These are phyloP conservation scores for Serendipita sp. DNA, from an alignment of 768 basidiomycete species.

Conservation along the genomic window DNA sequence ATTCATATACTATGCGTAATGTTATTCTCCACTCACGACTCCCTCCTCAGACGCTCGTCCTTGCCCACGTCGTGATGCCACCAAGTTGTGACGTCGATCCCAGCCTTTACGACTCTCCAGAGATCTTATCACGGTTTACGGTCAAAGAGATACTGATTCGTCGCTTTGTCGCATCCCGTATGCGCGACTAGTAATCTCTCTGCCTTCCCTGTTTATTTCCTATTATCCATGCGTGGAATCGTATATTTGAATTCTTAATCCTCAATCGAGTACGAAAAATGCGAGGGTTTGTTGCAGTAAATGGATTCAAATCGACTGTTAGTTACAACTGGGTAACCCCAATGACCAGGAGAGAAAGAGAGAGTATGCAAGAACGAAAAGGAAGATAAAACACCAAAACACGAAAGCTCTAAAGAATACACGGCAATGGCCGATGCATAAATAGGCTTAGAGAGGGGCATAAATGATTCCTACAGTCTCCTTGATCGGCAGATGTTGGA, in stretches of 20 bases:
- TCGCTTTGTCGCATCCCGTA: conserved; percentile 79
- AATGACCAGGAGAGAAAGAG: not conserved
- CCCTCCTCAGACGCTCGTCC: conserved; percentile 56
- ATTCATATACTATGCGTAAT: conserved; percentile 3
- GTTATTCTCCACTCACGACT: not conserved
- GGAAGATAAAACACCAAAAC: too few species aligned
- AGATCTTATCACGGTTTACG: conserved; percentile 59
- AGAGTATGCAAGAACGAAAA: not conserved
- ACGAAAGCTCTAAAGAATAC: not conserved
- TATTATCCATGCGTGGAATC: too few species aligned
- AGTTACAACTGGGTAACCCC: not conserved
- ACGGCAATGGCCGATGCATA: not conserved
- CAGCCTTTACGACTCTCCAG: conserved; percentile 47
- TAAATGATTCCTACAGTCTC: too few species aligned
- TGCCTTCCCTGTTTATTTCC: too few species aligned
- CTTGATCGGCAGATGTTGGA: conserved; percentile 10
- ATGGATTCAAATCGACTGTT: not conserved
- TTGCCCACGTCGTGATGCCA: conserved; percentile 89
- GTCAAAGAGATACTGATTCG: conserved; percentile 73
- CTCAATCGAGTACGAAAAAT: too few species aligned
- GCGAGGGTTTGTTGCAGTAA: not conserved
- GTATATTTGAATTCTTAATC: not conserved
- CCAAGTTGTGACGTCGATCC: conserved; percentile 40
- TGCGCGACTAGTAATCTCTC: conserved; percentile 51
- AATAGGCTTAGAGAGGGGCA: too few species aligned